A percentile compares a stretch with the other conserved stretches of the same genome.
Evolutionary conservation across 441 rosid species (phyloP).

Genomic region (Gossypium lobatum): DNA sequence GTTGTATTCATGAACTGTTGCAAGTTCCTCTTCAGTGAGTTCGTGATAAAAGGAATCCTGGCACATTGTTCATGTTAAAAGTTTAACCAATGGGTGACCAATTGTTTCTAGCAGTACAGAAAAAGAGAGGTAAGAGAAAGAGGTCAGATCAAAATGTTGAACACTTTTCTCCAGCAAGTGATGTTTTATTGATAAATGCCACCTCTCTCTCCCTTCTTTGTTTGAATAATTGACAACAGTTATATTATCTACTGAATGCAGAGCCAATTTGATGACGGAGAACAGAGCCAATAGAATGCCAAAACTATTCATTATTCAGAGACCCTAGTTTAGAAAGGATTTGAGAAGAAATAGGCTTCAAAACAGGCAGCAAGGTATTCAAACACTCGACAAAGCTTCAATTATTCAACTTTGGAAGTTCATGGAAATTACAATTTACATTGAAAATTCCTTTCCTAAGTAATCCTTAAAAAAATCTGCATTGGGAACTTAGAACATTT

Average conservation of each 20-base stretch:
- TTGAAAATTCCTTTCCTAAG: not conserved
- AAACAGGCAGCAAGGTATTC: not conserved
- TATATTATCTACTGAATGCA: not conserved
- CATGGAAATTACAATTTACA: not conserved
- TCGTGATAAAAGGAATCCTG: slow-evolving; percentile 98
- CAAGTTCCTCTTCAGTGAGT: slow-evolving; percentile 82
- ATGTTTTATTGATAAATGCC: not conserved
- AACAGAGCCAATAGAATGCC: not conserved
- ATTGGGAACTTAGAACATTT: slow-evolving; percentile 9
- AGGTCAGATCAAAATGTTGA: not conserved
- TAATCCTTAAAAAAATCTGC: not conserved
- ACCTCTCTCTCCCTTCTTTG: not conserved
- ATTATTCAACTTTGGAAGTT: not conserved
- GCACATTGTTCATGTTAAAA: slow-evolving; percentile 26
- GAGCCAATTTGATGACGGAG: not conserved
- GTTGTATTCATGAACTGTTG: slow-evolving; percentile 84
- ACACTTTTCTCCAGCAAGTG: not conserved
- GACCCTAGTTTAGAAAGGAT: not conserved
- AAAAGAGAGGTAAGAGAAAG: not conserved
- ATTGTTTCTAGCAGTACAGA: not conserved
- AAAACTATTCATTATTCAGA: not conserved
- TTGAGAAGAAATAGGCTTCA: not conserved
- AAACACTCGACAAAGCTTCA: not conserved
- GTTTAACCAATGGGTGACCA: slow-evolving; percentile 5
- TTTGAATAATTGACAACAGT: not conserved